Conservation (phyloP, 371 early-diverging fungal genomes). For the Mortierella sp. region DNA sequence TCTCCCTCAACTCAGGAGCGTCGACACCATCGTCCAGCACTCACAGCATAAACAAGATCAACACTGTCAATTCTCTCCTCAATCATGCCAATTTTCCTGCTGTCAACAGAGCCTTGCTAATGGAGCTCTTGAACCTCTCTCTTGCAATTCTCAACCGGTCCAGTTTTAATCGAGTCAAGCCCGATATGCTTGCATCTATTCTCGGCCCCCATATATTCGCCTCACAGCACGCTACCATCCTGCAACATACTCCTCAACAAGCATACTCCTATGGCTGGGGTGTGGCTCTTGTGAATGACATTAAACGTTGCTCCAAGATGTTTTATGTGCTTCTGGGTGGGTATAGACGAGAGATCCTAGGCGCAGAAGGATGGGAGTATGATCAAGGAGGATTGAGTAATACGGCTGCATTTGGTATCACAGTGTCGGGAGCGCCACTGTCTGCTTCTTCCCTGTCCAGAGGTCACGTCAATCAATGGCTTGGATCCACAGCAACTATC, state of each 20-base stretch:
- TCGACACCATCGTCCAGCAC: constrained; percentile 31
- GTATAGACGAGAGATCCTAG: constrained; percentile 42
- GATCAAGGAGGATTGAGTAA: constrained; percentile 13
- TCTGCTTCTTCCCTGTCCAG: constrained; percentile 13
- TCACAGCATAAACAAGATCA: constrained; percentile 38
- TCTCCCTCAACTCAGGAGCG: constrained; percentile 8
- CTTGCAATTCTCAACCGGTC: constrained; percentile 53
- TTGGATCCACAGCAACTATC: constrained; percentile 36
- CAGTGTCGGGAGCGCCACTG: neutral
- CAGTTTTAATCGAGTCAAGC: constrained; percentile 45
- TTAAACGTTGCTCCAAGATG: constrained; percentile 53
- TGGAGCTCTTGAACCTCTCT: constrained; percentile 50
- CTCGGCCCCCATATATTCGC: constrained; percentile 55
- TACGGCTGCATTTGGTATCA: constrained; percentile 5
- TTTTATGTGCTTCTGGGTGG: constrained; percentile 54
- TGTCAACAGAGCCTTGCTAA: constrained; percentile 43
- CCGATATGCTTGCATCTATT: constrained; percentile 50
- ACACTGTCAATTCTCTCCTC: constrained; percentile 43
- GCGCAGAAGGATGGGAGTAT: constrained; percentile 41
- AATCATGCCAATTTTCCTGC: constrained; percentile 52
- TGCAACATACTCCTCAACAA: constrained; percentile 52
- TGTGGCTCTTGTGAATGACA: constrained; percentile 45
- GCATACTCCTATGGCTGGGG: constrained; percentile 54
- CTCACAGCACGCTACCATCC: constrained; percentile 48
- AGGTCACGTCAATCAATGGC: constrained; percentile 36